Percentiles rank a stretch among this genome's conserved stretches.
Evolutionary conservation across 2,329 filamentous ascomycete species (phyloP).

Genomic region (Diaporthe sp.): DNA sequence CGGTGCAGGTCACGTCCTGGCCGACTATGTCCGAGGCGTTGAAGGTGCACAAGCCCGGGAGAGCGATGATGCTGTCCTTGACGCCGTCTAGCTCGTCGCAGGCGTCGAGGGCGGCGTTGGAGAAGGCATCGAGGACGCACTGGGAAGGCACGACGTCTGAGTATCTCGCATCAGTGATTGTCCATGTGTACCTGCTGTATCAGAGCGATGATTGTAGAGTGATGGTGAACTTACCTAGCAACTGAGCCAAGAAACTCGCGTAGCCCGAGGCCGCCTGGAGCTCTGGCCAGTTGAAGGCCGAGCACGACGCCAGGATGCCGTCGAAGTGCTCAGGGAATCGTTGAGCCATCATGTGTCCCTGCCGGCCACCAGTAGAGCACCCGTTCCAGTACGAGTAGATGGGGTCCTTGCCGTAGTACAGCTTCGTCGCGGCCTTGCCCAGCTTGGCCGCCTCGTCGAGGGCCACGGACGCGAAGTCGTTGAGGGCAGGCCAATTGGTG

Average conservation of each 20-base stretch:
- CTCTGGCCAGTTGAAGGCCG: conserved; percentile 57
- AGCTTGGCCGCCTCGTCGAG: conserved; percentile 62
- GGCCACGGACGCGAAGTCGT: conserved; percentile 52
- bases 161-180: neutral
- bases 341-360: conserved; percentile 65
- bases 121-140: conserved; percentile 55
- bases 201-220: neutral
- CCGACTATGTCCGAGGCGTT: conserved; percentile 49
- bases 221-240: conserved; percentile 49
- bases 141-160: conserved; percentile 15
- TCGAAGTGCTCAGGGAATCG: conserved; percentile 67
- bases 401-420: conserved; percentile 61
- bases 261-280: conserved; percentile 42
- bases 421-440: conserved; percentile 61
- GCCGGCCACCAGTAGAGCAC: conserved; percentile 68
- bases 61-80: conserved; percentile 58
- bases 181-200: no score
- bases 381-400: conserved; percentile 67
- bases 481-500: conserved; percentile 44
- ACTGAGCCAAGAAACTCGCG: conserved; percentile 52
- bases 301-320: conserved; percentile 62
- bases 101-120: conserved; percentile 52
- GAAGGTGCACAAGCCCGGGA: conserved; percentile 53
- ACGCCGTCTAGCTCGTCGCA: conserved; percentile 61
- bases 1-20: conserved; percentile 43